Percentiles rank a stretch among this genome's conserved stretches.
These are phyloP conservation scores for Lodderomyces margitis DNA, from an alignment of 1,139 yeast genomes.

Conservation along the genomic window DNA sequence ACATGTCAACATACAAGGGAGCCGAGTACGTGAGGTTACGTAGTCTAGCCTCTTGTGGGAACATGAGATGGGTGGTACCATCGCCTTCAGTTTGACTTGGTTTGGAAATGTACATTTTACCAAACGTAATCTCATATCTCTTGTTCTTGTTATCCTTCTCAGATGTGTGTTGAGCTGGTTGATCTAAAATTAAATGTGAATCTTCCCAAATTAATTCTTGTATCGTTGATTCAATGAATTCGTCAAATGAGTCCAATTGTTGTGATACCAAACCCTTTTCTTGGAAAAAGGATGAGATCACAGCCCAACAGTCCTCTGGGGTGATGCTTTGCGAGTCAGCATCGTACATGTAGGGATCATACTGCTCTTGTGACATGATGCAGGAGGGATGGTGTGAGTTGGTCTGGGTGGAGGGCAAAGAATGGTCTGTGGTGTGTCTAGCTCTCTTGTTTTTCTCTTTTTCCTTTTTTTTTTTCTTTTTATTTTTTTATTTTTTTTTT, in stretches of 20 bases:
- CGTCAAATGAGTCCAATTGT: slow-evolving; percentile 97
- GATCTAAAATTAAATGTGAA: slow-evolving; percentile 88
- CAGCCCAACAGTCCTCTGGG: slow-evolving; percentile 99
- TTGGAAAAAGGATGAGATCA: slow-evolving; percentile 91
- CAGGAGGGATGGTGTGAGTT: slow-evolving; percentile 1
- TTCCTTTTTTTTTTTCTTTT: neutral
- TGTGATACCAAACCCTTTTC: slow-evolving; percentile 97
- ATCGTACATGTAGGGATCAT: slow-evolving; percentile 68
- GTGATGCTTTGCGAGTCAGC: slow-evolving; percentile 67
- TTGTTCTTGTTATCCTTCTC: slow-evolving; percentile 86
- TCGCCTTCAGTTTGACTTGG: slow-evolving; percentile 99
- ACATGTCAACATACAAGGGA: slow-evolving; percentile 94
- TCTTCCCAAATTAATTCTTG: slow-evolving; percentile 98
- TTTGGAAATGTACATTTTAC: slow-evolving; percentile 91
- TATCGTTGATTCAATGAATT: slow-evolving; percentile 92
- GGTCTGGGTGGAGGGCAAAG: neutral
- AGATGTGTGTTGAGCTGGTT: slow-evolving; percentile 96
- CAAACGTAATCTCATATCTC: slow-evolving; percentile 93
- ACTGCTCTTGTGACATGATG: slow-evolving; percentile 15
- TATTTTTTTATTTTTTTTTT: slow-evolving; percentile 1
- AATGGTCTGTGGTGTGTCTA: slow-evolving; percentile 1
- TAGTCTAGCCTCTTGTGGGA: slow-evolving; percentile 96
- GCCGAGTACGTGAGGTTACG: slow-evolving; percentile 95
- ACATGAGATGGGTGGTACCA: slow-evolving; percentile 98
- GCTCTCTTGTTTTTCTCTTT: too few relatives aligned